phyloP scores from a whole-genome alignment of 2,329 filamentous ascomycete species.

The Davidsoniella neocaledoniae region DNA sequence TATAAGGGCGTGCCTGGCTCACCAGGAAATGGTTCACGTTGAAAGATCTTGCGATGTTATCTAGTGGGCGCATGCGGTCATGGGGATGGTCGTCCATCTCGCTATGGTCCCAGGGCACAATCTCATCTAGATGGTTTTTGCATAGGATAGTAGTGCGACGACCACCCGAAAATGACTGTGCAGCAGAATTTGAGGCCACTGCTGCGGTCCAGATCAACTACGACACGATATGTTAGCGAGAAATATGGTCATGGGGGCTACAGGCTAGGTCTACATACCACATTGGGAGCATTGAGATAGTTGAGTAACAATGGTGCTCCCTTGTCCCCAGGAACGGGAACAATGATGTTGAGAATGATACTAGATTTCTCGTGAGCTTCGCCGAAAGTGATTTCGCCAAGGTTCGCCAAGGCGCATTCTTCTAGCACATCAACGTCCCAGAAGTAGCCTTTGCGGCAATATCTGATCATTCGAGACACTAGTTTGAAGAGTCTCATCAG shows the following conservation, averaged over 20 bases:
- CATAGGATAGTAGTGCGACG: slow-evolving; percentile 52
- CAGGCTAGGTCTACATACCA: slow-evolving; percentile 41
- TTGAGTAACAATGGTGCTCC: slow-evolving; percentile 77
- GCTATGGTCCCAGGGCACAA: slow-evolving; percentile 46
- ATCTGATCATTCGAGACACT: slow-evolving; percentile 47
- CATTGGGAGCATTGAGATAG: slow-evolving; percentile 83
- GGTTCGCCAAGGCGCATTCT: slow-evolving; percentile 66
- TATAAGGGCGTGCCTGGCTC: slow-evolving; percentile 77
- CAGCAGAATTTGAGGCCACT: slow-evolving; percentile 55
- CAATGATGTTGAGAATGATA: slow-evolving; percentile 78
- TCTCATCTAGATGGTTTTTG: slow-evolving; percentile 56
- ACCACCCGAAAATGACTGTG: slow-evolving; percentile 46
- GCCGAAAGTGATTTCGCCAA: slow-evolving; percentile 82
- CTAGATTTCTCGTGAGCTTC: slow-evolving; percentile 80
- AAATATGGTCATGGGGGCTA: not conserved
- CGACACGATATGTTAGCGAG: not conserved
- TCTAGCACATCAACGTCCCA: slow-evolving; percentile 69
- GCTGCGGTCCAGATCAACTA: slow-evolving; percentile 68
- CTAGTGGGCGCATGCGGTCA: slow-evolving; percentile 11
- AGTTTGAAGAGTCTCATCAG: slow-evolving; percentile 29
- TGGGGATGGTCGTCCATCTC: slow-evolving; percentile 11
- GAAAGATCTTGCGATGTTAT: slow-evolving; percentile 38
- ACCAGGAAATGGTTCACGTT: slow-evolving; percentile 94
- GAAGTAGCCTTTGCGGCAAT: slow-evolving; percentile 63
- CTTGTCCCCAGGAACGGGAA: slow-evolving; percentile 56